Evolutionary conservation across 2,329 filamentous ascomycete species (phyloP), one percentile per base, ranked within the genome.

Genomic region (Nakataea oryzae): DNA sequence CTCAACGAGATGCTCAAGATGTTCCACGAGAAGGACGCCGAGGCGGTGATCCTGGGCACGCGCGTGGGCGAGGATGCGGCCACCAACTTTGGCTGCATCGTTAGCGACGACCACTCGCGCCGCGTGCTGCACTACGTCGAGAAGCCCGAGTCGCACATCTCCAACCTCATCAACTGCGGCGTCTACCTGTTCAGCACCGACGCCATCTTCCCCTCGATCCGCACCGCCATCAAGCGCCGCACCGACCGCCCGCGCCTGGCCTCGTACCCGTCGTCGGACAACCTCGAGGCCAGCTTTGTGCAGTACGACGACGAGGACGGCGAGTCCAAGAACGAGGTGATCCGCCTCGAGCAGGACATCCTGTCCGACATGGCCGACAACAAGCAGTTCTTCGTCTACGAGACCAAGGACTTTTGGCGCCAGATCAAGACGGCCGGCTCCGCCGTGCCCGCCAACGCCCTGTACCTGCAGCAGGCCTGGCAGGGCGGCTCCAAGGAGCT

Each of bases 401-500:
- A 99, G 80, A 97, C 93, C 67, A 96, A 96, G 79, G 95, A 97
- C 75, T 99, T 99, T 77, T 99, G 95, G 95, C 91, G 95, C 69
- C 95, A 99, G 81, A 97, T 99, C 84, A 99, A 99, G 85, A 97
- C 95, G 1, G 95, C 95, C 64, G 95, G 95, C 64, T 97, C 93
- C 7, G 95, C 95, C 59, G 92, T 99, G 30, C 95, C 95, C 21
- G 95, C 95, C 66, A 97, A 97, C 72, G 95, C 95, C 17, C 84
- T 99, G 41, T 99, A 99, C 78, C 86, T 99, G 62, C 91, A 96
- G 74, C 91, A 97, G 79, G 93, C 95, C 26, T 89, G 89, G 80
- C 93, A 97, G 77, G 84, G 81, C 57, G 86, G 86, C 67, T 91
- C 90, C 54, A 81, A 86, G 61, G 93, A 97, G 78, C 87, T 97